Evolutionary conservation across 202 grass and related monocot genomes (phyloP).

Genomic region (Setaria italica): DNA sequence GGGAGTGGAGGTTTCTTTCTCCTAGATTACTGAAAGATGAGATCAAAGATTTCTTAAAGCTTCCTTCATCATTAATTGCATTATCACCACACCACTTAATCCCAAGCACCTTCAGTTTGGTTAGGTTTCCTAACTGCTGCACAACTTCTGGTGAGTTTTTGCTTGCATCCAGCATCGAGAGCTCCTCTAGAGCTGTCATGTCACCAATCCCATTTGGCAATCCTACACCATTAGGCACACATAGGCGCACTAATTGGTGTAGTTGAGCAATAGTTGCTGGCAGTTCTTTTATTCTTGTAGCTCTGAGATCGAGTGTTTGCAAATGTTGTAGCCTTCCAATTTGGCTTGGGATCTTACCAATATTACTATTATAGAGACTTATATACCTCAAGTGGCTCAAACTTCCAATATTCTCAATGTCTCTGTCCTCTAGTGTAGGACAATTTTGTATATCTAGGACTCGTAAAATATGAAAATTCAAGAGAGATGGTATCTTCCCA

Average conservation of each 20-base stretch:
- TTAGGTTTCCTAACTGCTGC: conserved; percentile 26
- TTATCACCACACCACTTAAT: conserved; percentile 5
- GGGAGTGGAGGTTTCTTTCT: conserved; percentile 28
- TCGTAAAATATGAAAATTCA: conserved; percentile 33
- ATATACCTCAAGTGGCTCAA: conserved; percentile 41
- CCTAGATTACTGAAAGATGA: conserved; percentile 27
- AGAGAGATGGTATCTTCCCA: conserved; percentile 3
- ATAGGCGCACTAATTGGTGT: conserved; percentile 32
- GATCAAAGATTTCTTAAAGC: conserved; percentile 29
- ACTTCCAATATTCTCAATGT: conserved; percentile 37
- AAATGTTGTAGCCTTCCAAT: conserved; percentile 46
- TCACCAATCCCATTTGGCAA: conserved; percentile 49
- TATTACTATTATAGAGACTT: conserved; percentile 22
- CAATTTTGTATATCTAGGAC: conserved; percentile 45
- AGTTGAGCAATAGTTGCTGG: conserved; percentile 35
- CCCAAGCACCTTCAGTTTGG: conserved; percentile 30
- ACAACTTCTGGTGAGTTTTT: conserved; percentile 28
- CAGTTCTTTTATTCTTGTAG: conserved; percentile 20
- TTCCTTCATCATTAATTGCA: background rate
- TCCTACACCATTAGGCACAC: background rate
- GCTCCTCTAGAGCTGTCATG: conserved; percentile 44
- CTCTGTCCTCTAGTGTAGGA: conserved; percentile 13
- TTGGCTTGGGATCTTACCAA: conserved; percentile 25
- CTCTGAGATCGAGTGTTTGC: conserved; percentile 43
- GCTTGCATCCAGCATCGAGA: conserved; percentile 39